These are phyloP conservation scores for Meredithiella fracta DNA, from an alignment of 2,329 filamentous ascomycete species.

Conservation along the genomic window DNA sequence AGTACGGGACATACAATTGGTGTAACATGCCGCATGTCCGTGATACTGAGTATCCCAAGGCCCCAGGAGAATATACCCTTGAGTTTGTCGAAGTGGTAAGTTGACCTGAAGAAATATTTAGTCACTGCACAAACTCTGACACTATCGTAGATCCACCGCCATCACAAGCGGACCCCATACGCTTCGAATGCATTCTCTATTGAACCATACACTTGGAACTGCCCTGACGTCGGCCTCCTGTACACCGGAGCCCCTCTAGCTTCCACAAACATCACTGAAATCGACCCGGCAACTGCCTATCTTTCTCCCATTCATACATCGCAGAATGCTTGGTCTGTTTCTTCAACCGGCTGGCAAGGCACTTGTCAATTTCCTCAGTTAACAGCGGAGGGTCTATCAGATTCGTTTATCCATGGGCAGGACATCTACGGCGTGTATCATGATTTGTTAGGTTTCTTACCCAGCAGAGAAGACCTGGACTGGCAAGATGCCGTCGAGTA, in stretches of 20 bases:
- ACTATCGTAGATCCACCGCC: conserved; percentile 55
- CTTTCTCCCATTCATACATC: conserved; percentile 47
- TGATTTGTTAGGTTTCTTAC: conserved; percentile 50
- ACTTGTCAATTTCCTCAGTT: conserved; percentile 73
- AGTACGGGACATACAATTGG: conserved; percentile 57
- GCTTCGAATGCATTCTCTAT: conserved; percentile 59
- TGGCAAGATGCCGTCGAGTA: conserved; percentile 37
- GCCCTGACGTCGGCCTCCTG: conserved; percentile 52
- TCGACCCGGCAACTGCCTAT: conserved; percentile 28
- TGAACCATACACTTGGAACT: conserved; percentile 58
- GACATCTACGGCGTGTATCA: conserved; percentile 66
- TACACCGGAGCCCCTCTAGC: conserved; percentile 46
- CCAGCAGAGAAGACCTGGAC: conserved; percentile 17
- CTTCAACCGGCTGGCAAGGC: conserved; percentile 46
- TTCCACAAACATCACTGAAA: conserved; percentile 31
- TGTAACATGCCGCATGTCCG: conserved; percentile 85
- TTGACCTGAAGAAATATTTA: conserved; percentile 13
- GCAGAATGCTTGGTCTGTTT: conserved; percentile 48
- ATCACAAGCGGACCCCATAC: conserved; percentile 75
- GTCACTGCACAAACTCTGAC: no score
- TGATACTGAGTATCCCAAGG: conserved; percentile 42
- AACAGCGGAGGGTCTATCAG: conserved; percentile 51
- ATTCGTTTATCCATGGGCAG: conserved; percentile 59
- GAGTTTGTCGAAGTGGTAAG: conserved; percentile 60
- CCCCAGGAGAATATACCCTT: conserved; percentile 41